Evolutionary conservation across 805 yeast genomes (phyloP), one percentile per base, ranked within the genome.

Genomic region (Tanozyma kutaoensis): DNA sequence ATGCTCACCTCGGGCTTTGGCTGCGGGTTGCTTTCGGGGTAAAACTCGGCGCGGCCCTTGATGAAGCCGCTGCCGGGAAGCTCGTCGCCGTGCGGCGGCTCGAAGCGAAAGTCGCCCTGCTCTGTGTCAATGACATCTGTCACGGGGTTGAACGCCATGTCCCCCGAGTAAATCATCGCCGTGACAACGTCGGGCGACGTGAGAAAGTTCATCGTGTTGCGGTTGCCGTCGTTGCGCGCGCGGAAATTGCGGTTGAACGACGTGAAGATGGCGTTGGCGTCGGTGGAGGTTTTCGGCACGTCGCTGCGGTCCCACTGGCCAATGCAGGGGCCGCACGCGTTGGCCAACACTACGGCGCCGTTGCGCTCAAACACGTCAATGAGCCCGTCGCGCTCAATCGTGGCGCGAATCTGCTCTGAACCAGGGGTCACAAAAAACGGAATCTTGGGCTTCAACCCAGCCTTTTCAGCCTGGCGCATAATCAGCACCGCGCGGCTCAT

Each of bases 241-340:
- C 91, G 77, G 70, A 88, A 88, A 60, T 88, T 88, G 69, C 98
- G 79, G 73, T 88, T 88, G 71, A 86, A 88, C 9, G 96, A 86
- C 5, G 97, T 85, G 58, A 88, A 86, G 42, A 88, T 91, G 28
- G 97, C 81, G 57, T 85, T 86, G 43, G 66, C 65, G 37, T 76
- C 84, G 28, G 64, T 62, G 5, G 77, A 67, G 16, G 66, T 60
- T 50, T 73, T 72, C 25, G 69, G 54, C 24, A 80, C 69, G 49
- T 81, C 93, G 38, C 69, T 66, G 65, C 97, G 79, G 54, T 91
- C 95, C 98, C 98, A 88, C 66, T 88, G 98, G 32, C 98, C 98
- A 50, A 88, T 88, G 66, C 98, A 88, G 47, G 97, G 98, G 42
- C 98, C 98, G 69, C 98, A 88, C 13, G 98, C 98, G 54, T 88